Evolutionary conservation across 2,329 filamentous ascomycete species (phyloP).

Genomic region (Gliomastix tumulicola): DNA sequence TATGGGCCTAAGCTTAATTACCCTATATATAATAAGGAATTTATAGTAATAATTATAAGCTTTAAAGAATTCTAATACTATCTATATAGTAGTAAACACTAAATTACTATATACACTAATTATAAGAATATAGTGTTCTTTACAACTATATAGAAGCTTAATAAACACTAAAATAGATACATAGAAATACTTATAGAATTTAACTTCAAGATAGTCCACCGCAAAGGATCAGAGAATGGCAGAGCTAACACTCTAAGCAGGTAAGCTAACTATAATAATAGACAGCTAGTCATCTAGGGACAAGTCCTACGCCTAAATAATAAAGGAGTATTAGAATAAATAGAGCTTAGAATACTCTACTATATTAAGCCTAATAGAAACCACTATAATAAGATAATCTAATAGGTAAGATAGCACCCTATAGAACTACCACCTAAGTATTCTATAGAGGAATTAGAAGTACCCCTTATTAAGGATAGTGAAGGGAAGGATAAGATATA

Average conservation of each 20-base stretch:
- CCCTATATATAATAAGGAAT: too few species aligned
- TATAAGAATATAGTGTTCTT: neutral
- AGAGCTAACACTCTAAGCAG: conserved; percentile 2
- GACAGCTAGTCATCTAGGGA: conserved; percentile 1
- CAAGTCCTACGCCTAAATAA: neutral
- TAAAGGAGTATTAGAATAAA: neutral
- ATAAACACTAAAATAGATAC: neutral
- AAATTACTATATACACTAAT: neutral
- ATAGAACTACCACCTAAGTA: too few species aligned
- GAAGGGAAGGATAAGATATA: neutral
- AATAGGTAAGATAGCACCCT: neutral
- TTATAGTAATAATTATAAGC: too few species aligned
- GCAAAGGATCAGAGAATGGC: neutral
- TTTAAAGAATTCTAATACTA: neutral
- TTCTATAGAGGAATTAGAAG: too few species aligned
- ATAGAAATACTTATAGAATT: neutral
- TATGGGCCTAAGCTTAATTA: too few species aligned
- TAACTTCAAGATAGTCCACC: neutral
- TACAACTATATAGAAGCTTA: neutral
- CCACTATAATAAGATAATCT: neutral
- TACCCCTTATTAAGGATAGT: neutral
- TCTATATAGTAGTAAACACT: neutral
- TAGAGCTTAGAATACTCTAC: neutral
- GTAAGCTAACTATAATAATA: conserved; percentile 3
- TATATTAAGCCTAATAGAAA: too few species aligned